Evolutionary conservation across 1,284 basidiomycete genomes (phyloP).

Genomic region (Mycena sp.): DNA sequence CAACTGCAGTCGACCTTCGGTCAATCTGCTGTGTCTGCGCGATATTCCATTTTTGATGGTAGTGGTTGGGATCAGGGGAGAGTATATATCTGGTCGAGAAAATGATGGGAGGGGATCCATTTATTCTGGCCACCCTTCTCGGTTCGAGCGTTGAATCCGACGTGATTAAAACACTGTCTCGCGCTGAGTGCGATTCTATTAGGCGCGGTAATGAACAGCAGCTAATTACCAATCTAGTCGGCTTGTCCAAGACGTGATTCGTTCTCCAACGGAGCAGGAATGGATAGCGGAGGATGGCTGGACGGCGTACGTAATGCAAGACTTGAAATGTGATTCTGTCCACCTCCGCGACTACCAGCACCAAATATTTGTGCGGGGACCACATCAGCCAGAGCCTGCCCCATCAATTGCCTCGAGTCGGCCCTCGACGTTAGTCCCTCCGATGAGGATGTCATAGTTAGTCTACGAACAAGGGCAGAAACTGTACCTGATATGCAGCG

Average conservation of each 20-base stretch:
- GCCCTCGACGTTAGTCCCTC: too few species aligned
- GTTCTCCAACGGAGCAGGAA: not conserved
- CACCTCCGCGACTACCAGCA: conserved; percentile 1
- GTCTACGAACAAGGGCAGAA: too few species aligned
- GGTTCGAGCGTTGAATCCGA: conserved; percentile 10
- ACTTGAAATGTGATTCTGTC: not conserved
- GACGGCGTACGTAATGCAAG: not conserved
- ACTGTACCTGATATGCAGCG: too few species aligned
- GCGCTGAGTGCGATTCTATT: not conserved
- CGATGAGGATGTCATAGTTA: too few species aligned
- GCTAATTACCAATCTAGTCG: conserved; percentile 1
- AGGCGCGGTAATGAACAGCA: not conserved
- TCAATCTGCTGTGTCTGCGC: too few species aligned
- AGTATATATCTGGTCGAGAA: conserved; percentile 24
- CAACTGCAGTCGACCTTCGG: too few species aligned
- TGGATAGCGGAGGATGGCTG: conserved; percentile 23
- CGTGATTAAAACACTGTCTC: conserved; percentile 6
- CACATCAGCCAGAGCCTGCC: not conserved
- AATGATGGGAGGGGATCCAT: not conserved
- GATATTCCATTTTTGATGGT: too few species aligned
- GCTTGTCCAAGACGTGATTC: conserved; percentile 3
- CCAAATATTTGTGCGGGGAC: conserved; percentile 22
- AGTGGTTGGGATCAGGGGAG: too few species aligned
- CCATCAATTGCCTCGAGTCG: not conserved
- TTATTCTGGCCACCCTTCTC: conserved; percentile 25